These are phyloP conservation scores for Cryptococcus neoformans DNA, from an alignment of 1,284 basidiomycete species.

Conservation along the genomic window DNA sequence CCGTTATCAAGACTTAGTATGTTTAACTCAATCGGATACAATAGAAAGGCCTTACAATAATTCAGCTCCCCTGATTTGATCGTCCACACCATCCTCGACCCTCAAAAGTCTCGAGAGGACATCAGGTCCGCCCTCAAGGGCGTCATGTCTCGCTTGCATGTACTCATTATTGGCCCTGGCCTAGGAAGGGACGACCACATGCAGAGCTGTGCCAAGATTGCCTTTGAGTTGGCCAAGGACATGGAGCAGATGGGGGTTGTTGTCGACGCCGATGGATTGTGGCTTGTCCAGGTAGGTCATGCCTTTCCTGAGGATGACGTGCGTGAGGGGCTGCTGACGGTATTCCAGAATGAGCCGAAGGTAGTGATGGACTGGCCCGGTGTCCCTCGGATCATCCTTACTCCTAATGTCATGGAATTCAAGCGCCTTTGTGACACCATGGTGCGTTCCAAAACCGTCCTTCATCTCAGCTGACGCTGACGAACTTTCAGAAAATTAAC, in stretches of 20 bases:
- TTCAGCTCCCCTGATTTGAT: constrained; percentile 70
- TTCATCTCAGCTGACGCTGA: background rate
- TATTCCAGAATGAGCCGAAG: constrained; percentile 60
- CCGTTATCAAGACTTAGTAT: constrained; percentile 87
- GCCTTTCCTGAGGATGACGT: background rate
- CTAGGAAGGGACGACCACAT: constrained; percentile 86
- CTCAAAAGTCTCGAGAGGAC: constrained; percentile 22
- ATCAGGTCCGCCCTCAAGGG: constrained; percentile 56
- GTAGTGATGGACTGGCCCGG: constrained; percentile 63
- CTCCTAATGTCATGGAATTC: constrained; percentile 95
- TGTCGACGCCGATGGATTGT: constrained; percentile 78
- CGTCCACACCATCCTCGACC: constrained; percentile 80
- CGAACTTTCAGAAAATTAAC: constrained; percentile 50
- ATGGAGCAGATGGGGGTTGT: constrained; percentile 77
- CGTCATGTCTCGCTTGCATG: constrained; percentile 81
- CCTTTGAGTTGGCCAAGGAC: constrained; percentile 53
- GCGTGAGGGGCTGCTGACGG: background rate
- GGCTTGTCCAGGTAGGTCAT: constrained; percentile 40
- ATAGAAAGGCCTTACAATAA: background rate
- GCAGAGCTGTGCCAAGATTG: constrained; percentile 62
- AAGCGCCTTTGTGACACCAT: constrained; percentile 72
- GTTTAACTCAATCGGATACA: constrained; percentile 1
- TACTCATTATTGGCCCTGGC: constrained; percentile 89
- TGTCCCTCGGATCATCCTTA: constrained; percentile 55
- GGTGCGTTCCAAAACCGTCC: constrained; percentile 50